Evolutionary conservation across 2,329 filamentous ascomycete species (phyloP), one percentile per base, ranked within the genome.

Genomic region (Didymella exigua): DNA sequence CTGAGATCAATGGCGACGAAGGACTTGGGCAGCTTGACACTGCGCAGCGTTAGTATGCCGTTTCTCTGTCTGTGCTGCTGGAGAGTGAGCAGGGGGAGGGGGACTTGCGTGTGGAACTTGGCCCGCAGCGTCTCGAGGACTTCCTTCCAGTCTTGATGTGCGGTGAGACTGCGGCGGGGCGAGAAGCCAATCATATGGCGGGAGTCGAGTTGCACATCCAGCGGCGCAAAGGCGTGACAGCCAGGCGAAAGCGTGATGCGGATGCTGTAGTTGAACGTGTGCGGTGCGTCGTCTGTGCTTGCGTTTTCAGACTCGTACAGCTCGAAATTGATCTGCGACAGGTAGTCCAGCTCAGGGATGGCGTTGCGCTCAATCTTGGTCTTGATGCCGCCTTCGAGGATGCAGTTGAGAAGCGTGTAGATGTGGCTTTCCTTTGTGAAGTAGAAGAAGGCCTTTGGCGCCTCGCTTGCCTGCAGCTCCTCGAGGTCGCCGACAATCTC

Each of bases 401-500:
- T 98, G 74, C 93, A 98, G 75, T 99, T 99, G 54, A 99, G 85
- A 5, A 99, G 84, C 5, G 95, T 99, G 78, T 99, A 99, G 60
- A 99, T 97, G 74, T 99, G 95, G 0, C 91, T 96, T 77, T 99
- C 95, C 76, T 99, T 99, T 60, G 95, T 99, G 76, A 99, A 99
- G 79, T 99, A 99, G 77, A 98, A 91, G 80, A 98, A 98, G 1
- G 89, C 93, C 73, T 97, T 97, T 38, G 93, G 92, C 63, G 96
- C 90, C 48, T 93, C 89, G 0, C 91, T 96, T 3, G 95, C 93
- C 76, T 99, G 95, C 76, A 98, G 91, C 76, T 98, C 93, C 78
- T 99, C 96, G 2, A 99, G 83, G 68, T 99, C 93, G 70, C 93
- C 89, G 6, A 99, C 95, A 66, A 99, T 97, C 77, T 99, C 95